Percentiles rank a stretch among this genome's conserved stretches.
These are phyloP conservation scores for Epicoccum nigrum DNA, from an alignment of 2,329 filamentous ascomycete species.

Conservation along the genomic window DNA sequence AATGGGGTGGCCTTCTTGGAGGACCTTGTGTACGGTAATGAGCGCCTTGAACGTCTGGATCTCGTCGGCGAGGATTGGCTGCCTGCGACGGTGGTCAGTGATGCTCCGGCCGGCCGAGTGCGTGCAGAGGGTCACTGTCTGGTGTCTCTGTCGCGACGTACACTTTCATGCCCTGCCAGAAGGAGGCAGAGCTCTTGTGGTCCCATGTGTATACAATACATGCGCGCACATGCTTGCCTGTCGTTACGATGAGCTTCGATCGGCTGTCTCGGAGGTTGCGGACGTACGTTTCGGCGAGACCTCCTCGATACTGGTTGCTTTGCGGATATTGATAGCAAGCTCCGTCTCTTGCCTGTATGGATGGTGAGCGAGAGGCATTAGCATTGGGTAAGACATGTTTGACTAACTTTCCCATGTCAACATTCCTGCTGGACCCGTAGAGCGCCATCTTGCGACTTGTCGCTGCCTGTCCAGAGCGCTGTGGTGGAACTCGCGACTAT, in stretches of 20 bases:
- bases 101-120: background rate
- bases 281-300: constrained; percentile 68
- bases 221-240: constrained; percentile 92
- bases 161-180: constrained; percentile 99
- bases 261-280: constrained; percentile 10
- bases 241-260: constrained; percentile 38
- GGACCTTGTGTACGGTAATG: constrained; percentile 95
- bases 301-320: constrained; percentile 70
- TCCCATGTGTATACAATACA: constrained; percentile 99
- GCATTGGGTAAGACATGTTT: background rate
- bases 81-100: constrained; percentile 59
- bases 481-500: constrained; percentile 16
- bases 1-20: constrained; percentile 93
- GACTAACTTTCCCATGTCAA: constrained; percentile 67
- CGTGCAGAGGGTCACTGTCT: background rate
- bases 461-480: constrained; percentile 27
- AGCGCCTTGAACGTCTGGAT: constrained; percentile 98
- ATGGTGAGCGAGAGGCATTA: constrained; percentile 2
- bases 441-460: constrained; percentile 38
- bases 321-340: constrained; percentile 69
- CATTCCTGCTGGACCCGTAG: constrained; percentile 58
- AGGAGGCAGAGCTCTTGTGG: constrained; percentile 91
- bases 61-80: constrained; percentile 97
- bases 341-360: constrained; percentile 63
- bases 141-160: constrained; percentile 53